phyloP scores from a whole-genome alignment of 2,329 filamentous ascomycete species.

The Simplicillium sp. region DNA sequence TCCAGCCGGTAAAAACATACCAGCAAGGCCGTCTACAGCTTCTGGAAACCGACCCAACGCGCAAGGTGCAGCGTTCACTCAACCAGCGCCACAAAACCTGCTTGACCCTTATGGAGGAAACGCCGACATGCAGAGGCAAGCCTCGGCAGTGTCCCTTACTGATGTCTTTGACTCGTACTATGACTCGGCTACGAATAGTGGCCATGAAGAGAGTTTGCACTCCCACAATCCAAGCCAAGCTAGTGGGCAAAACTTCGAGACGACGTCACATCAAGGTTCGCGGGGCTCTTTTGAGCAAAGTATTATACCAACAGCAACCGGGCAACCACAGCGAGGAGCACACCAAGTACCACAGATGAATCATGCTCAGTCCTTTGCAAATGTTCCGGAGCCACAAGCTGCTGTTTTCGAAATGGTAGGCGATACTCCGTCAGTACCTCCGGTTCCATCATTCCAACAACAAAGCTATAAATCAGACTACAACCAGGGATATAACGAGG shows the following conservation, averaged over 20 bases:
- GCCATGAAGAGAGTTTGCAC: background rate
- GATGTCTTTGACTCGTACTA: constrained; percentile 49
- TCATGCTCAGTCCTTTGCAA: constrained; percentile 58
- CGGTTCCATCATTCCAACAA: constrained; percentile 25
- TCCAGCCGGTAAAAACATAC: constrained; percentile 32
- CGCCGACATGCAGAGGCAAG: no score
- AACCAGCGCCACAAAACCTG: constrained; percentile 25
- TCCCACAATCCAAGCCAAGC: background rate
- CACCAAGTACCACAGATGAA: constrained; percentile 44
- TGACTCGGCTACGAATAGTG: constrained; percentile 22
- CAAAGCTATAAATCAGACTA: constrained; percentile 10
- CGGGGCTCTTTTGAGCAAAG: background rate
- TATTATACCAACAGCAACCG: constrained; percentile 6
- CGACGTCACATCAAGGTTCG: no score
- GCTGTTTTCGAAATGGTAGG: constrained; percentile 67
- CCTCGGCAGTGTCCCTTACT: background rate
- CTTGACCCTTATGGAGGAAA: no score
- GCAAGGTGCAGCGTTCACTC: constrained; percentile 12
- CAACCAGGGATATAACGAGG: constrained; percentile 8
- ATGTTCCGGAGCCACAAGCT: constrained; percentile 52
- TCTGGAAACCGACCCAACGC: constrained; percentile 30
- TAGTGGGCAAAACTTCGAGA: background rate
- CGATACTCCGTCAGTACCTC: constrained; percentile 49
- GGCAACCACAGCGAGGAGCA: constrained; percentile 37
- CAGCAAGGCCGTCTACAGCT: constrained; percentile 46